A percentile compares a stretch with the other conserved stretches of the same genome.
phyloP scores from a whole-genome alignment of 2,329 filamentous ascomycete species.

The Aureobasidium sp. region DNA sequence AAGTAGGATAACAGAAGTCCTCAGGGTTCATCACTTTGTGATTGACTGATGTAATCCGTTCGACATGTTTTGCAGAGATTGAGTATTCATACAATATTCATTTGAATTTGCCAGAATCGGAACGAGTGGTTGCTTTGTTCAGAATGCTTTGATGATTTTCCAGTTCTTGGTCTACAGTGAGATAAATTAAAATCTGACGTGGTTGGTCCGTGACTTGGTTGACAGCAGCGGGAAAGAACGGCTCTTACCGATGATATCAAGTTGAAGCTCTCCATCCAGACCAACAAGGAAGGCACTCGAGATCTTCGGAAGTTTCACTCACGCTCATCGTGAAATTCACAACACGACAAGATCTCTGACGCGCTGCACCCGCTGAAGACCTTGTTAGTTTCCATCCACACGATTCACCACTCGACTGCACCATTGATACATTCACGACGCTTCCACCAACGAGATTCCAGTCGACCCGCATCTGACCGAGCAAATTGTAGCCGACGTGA shows the following conservation, averaged over 20 bases:
- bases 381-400: neutral
- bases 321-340: neutral
- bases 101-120: no score
- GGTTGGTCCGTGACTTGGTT: neutral
- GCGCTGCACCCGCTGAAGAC: constrained; percentile 10
- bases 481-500: constrained; percentile 8
- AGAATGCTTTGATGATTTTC: no score
- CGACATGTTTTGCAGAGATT: neutral
- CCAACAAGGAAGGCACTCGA: neutral
- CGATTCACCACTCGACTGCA: neutral
- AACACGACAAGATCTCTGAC: constrained; percentile 4
- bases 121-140: neutral
- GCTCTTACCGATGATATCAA: constrained; percentile 6
- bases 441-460: neutral
- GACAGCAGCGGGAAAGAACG: neutral
- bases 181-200: constrained; percentile 6
- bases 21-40: neutral
- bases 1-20: neutral
- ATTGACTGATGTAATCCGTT: neutral
- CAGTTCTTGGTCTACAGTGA: no score
- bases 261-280: constrained; percentile 1
- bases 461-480: constrained; percentile 9
- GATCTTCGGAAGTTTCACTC: neutral
- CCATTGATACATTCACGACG: neutral
- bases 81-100: no score